Conservation (phyloP, 2,329 filamentous ascomycete genomes). For the Lasiodiplodia citricola region DNA sequence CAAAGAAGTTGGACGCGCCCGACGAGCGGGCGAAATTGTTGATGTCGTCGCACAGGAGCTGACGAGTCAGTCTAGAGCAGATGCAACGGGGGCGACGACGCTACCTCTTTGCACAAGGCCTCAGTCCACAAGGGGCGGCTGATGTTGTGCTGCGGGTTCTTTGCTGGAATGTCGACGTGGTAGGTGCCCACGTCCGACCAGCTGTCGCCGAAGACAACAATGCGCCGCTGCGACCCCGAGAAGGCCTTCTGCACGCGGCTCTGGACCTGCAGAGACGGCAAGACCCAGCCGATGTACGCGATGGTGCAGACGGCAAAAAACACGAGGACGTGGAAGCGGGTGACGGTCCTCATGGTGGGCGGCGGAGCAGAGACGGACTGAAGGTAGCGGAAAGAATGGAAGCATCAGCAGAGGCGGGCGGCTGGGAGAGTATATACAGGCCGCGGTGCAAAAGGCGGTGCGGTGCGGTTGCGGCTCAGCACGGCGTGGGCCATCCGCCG, state of each 20-base stretch:
- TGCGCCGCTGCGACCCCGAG: conserved; percentile 36
- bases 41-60: conserved; percentile 44
- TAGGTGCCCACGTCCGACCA: conserved; percentile 46
- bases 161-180: conserved; percentile 39
- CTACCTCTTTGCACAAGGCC: conserved; percentile 44
- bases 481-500: conserved; percentile 17
- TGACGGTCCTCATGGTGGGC: conserved; percentile 39
- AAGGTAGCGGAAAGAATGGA: background rate
- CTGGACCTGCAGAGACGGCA: conserved; percentile 36
- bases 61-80: conserved; percentile 1
- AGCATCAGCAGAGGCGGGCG: background rate
- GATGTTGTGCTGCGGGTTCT: conserved; percentile 36
- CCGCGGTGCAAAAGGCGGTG: background rate
- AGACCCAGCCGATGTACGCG: conserved; percentile 40
- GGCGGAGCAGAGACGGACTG: background rate
- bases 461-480: conserved; percentile 12
- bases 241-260: conserved; percentile 38
- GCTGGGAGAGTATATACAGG: conserved; percentile 2
- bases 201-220: conserved; percentile 47
- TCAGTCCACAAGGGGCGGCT: conserved; percentile 44
- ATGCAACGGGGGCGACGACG: conserved; percentile 14
- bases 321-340: conserved; percentile 38
- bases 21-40: conserved; percentile 45
- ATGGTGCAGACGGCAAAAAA: conserved; percentile 35
- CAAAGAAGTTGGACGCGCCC: conserved; percentile 29